phyloP scores from a whole-genome alignment of 169 alveolate species.

The Condylostoma magnum region DNA sequence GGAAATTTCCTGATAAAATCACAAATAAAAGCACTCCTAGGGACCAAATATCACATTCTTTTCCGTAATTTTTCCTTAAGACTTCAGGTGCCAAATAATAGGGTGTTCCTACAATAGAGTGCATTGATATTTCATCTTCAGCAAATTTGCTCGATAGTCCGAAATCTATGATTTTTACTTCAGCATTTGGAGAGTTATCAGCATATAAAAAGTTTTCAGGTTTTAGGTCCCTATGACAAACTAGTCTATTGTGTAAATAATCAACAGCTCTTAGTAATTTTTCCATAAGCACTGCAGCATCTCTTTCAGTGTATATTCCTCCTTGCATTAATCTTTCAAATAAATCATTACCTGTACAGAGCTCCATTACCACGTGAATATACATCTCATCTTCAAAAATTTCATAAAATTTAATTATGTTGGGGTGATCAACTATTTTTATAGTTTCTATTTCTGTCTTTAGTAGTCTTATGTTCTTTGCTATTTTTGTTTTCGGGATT shows the following conservation, averaged over 20 bases:
- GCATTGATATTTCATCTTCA: neutral
- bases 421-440: neutral
- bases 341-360: neutral
- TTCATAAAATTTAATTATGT: neutral
- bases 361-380: constrained; percentile 4
- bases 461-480: neutral
- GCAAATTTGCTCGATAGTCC: constrained; percentile 10
- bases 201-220: constrained; percentile 14
- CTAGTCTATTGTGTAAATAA: neutral
- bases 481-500: neutral
- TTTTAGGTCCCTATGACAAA: neutral
- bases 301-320: neutral
- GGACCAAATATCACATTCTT: constrained; percentile 38
- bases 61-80: constrained; percentile 8
- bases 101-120: constrained; percentile 26
- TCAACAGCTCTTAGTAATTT: neutral
- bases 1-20: constrained; percentile 18
- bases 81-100: constrained; percentile 40
- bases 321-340: neutral
- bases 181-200: neutral
- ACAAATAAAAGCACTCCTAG: constrained; percentile 19
- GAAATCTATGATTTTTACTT: constrained; percentile 11
- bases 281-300: neutral
- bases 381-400: neutral
- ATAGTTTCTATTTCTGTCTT: neutral